Base-by-base conservation (phyloP, 2,329 filamentous ascomycete genomes). In the Cladosporium sp. region DNA sequence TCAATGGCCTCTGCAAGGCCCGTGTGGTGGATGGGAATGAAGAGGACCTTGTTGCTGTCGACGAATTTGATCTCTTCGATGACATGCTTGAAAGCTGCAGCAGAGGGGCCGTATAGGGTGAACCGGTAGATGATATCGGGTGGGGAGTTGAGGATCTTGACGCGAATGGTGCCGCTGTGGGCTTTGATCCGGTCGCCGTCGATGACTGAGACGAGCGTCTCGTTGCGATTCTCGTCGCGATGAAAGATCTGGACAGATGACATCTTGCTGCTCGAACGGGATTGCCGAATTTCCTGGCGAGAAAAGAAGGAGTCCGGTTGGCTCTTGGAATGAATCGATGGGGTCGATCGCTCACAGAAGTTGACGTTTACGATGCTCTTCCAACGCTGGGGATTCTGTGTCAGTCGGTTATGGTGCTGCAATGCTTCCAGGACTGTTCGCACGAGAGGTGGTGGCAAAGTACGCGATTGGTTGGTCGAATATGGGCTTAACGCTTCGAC, bases 1-100 rank as follows among this genome's bases (percentile, higher is more conserved):
- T 50, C 44, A 18, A 54, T 47, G 1, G 50, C 52, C 17, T 36
- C 29, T 12, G 15, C 13, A 9, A 58, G 19, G 11, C 36, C 18
- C n/a, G 38, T 29, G 7, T 47, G 36, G 37, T 51, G 47, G 22
- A 53, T 50, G 27, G 45, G 42, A 43, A 58, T 51, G 41, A 54
- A 39, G 20, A 56, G 24, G 29, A 19, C 17, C 4, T 34, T 12
- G 24, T 13, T 17, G 19, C 38, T 7, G 8, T 37, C 13, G 1
- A 36, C 13, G 11, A 8, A 3, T 18, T 50, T 17, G 48, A 57
- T 55, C 7, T 54, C 30, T 2, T 43, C 13, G 34, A 55, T 39
- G 15, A 57, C 43, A 38, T 27, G 49, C 11, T 40, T 36, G n/a
- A 55, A 45, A 3, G 53, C 47, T 17, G 48, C 45, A 7, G 45